phyloP scores from a whole-genome alignment of 306 rosid genomes.

The Rosa lucieae region DNA sequence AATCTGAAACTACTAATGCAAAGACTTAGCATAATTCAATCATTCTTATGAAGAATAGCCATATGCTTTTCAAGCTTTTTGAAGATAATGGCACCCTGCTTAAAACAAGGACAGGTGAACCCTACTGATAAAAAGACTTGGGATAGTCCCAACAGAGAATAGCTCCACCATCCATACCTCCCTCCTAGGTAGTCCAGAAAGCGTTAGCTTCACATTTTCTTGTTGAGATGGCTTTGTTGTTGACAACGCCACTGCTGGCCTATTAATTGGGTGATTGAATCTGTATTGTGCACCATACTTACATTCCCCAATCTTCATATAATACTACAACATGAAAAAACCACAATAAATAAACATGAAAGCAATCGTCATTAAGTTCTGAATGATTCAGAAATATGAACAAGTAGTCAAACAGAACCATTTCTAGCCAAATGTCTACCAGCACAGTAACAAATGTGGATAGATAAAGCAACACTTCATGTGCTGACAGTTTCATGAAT shows the following conservation, averaged over 20 bases:
- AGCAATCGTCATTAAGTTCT: background rate
- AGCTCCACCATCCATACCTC: conserved; percentile 54
- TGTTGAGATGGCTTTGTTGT: conserved; percentile 39
- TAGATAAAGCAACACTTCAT: too few species aligned
- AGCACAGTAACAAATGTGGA: background rate
- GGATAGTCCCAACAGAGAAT: background rate
- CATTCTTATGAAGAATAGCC: background rate
- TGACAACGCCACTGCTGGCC: conserved; percentile 53
- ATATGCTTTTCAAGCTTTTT: background rate
- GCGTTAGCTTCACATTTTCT: conserved; percentile 66
- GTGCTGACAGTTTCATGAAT: too few species aligned
- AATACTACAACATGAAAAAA: conserved; percentile 47
- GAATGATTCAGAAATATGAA: background rate
- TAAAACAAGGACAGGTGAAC: background rate
- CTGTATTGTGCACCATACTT: conserved; percentile 83
- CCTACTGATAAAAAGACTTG: background rate
- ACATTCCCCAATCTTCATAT: conserved; percentile 94
- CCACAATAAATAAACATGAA: background rate
- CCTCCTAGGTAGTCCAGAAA: conserved; percentile 93
- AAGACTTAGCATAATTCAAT: background rate
- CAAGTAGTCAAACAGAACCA: background rate
- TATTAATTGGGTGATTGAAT: conserved; percentile 86
- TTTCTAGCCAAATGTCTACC: background rate
- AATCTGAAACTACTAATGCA: background rate
- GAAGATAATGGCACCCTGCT: background rate